Percentiles rank a stretch among this genome's conserved stretches.
These are phyloP conservation scores for Canariomyces notabilis DNA, from an alignment of 2,329 filamentous ascomycete species.

Conservation along the genomic window DNA sequence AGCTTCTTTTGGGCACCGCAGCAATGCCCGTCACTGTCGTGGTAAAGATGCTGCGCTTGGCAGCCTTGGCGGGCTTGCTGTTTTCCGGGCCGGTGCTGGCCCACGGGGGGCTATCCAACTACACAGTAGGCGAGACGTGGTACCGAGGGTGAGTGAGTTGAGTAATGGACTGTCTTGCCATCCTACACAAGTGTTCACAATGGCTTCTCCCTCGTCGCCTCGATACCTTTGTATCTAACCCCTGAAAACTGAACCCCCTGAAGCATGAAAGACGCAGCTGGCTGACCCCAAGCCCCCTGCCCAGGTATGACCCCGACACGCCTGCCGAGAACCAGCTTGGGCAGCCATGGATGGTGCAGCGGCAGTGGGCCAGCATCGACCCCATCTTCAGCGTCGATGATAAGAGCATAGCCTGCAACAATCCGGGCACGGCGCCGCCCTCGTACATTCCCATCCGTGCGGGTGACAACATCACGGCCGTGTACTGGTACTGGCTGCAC, in stretches of 20 bases:
- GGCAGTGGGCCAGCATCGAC: conserved; percentile 35
- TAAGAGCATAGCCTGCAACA: conserved; percentile 35
- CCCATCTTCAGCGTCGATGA: conserved; percentile 34
- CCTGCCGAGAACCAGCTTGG: conserved; percentile 30
- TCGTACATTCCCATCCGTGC: conserved; percentile 35
- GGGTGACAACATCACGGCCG: conserved; percentile 34
- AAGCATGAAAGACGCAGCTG: too few species aligned
- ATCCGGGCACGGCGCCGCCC: conserved; percentile 31
- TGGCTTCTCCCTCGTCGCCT: too few species aligned
- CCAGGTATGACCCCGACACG: conserved; percentile 33
- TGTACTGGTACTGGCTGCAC: conserved; percentile 40
- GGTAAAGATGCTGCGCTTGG: conserved; percentile 18
- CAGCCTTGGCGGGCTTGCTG: conserved; percentile 18
- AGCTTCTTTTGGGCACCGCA: background rate
- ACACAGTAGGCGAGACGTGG: conserved; percentile 38
- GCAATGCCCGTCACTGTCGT: conserved; percentile 10
- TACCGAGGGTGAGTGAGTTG: conserved; percentile 37
- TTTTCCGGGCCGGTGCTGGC: conserved; percentile 20
- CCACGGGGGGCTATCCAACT: conserved; percentile 37
- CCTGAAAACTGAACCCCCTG: too few species aligned
- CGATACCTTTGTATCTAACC: background rate
- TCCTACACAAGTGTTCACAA: too few species aligned
- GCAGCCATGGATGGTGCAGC: conserved; percentile 36
- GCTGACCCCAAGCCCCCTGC: background rate
- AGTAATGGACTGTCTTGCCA: too few species aligned